These are phyloP conservation scores for Cladorrhinum samala DNA, from an alignment of 495 filamentous ascomycete species.

Conservation along the genomic window DNA sequence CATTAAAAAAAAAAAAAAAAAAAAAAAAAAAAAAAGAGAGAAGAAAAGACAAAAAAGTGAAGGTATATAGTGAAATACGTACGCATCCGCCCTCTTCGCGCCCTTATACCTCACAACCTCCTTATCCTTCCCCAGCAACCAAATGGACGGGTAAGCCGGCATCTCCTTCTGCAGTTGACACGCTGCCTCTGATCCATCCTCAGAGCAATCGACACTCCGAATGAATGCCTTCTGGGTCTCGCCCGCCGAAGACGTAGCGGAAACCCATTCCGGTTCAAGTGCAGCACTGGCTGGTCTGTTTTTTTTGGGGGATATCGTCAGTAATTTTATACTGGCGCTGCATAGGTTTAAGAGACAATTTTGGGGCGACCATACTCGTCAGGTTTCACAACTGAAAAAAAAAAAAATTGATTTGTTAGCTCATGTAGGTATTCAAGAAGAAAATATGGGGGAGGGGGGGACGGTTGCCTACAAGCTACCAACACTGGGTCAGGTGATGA, in stretches of 20 bases:
- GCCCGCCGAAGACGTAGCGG: background rate
- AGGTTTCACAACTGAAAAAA: no score
- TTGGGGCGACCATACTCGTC: no score
- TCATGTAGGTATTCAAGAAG: no score
- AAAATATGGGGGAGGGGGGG: no score
- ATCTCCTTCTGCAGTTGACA: slow-evolving; percentile 17
- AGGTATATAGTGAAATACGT: slow-evolving; percentile 5
- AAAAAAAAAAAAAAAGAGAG: background rate
- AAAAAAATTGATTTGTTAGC: no score
- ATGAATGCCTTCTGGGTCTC: slow-evolving; percentile 6
- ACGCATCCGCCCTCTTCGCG: slow-evolving; percentile 28
- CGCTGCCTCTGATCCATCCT: slow-evolving; percentile 1
- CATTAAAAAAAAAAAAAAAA: background rate
- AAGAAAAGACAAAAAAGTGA: background rate
- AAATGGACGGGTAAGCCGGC: slow-evolving; percentile 9
- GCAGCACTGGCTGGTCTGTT: slow-evolving; percentile 14
- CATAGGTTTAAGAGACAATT: no score
- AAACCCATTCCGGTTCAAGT: slow-evolving; percentile 21
- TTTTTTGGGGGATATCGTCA: no score
- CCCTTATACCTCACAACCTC: slow-evolving; percentile 22
- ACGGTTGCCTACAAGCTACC: no score
- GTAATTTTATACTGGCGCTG: no score
- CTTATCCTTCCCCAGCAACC: slow-evolving; percentile 12
- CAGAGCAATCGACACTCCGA: slow-evolving; percentile 27
- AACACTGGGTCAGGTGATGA: no score